Conservation (phyloP, 2,329 filamentous ascomycete genomes). For the Ceratocystis papillata region DNA sequence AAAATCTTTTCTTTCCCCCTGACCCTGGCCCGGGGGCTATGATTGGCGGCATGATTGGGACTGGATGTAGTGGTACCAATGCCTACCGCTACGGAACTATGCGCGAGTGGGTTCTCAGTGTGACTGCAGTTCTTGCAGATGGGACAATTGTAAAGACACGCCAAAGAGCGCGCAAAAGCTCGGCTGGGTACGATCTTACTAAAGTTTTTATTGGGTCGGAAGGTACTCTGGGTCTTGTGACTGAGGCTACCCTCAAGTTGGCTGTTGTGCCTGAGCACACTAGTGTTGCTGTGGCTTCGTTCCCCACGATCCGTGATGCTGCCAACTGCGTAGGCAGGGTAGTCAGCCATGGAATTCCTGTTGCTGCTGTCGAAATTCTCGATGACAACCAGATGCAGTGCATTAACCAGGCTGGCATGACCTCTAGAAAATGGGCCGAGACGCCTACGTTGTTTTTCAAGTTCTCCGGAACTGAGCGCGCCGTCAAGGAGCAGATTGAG, state of each 20-base stretch:
- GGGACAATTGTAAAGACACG: conserved; percentile 83
- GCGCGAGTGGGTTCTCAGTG: conserved; percentile 80
- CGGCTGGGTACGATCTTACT: conserved; percentile 84
- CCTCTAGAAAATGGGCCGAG: conserved; percentile 57
- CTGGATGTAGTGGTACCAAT: conserved; percentile 67
- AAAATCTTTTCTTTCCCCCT: conserved; percentile 81
- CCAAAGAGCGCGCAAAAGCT: conserved; percentile 78
- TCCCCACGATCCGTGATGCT: conserved; percentile 52
- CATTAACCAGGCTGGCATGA: conserved; percentile 56
- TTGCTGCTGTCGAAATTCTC: conserved; percentile 85
- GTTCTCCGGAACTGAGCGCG: conserved; percentile 58
- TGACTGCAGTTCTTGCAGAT: conserved; percentile 83
- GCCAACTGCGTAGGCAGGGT: conserved; percentile 71
- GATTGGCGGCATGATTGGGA: conserved; percentile 83
- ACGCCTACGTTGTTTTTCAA: conserved; percentile 76
- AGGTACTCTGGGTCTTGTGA: conserved; percentile 82
- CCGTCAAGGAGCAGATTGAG: conserved; percentile 68
- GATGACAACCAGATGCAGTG: conserved; percentile 81
- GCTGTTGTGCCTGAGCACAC: conserved; percentile 69
- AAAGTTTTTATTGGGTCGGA: conserved; percentile 83
- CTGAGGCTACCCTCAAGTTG: conserved; percentile 80
- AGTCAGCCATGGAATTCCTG: conserved; percentile 67
- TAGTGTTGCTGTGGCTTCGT: conserved; percentile 63
- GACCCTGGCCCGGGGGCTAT: conserved; percentile 84
- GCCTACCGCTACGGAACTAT: conserved; percentile 89